Conservation (phyloP, 2,329 filamentous ascomycete species). For the Penicillium sp. region DNA sequence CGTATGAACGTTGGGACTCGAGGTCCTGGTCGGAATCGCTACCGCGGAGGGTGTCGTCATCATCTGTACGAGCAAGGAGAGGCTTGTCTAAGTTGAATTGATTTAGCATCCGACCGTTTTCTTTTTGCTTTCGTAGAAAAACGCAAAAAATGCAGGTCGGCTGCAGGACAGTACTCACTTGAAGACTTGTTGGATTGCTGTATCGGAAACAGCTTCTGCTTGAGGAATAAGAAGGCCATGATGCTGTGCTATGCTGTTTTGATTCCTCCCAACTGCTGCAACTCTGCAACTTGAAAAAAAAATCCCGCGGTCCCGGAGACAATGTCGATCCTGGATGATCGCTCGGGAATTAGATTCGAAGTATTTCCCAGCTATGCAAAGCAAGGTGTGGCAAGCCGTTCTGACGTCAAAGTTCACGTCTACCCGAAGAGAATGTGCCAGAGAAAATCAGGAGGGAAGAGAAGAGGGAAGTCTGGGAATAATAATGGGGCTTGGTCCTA, state of each 20-base stretch:
- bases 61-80: conserved; percentile 32
- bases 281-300: no score
- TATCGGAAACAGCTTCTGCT: conserved; percentile 40
- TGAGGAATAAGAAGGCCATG: conserved; percentile 46
- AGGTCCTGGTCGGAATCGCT: conserved; percentile 33
- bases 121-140: background rate
- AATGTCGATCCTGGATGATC: background rate
- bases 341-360: background rate
- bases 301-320: background rate
- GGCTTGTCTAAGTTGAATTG: conserved; percentile 32
- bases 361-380: background rate
- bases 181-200: conserved; percentile 21
- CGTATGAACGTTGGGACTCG: conserved; percentile 41
- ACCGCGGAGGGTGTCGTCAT: conserved; percentile 26
- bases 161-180: conserved; percentile 7
- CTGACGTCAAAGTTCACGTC: conserved; percentile 3
- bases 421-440: background rate
- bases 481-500: background rate
- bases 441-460: background rate
- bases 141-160: background rate
- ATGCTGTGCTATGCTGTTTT: conserved; percentile 3
- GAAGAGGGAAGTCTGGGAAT: background rate
- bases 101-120: conserved; percentile 8
- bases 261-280: conserved; percentile 2
- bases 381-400: background rate